Evolutionary conservation across 2,329 filamentous ascomycete genomes (phyloP).

Genomic region (Cytospora leucostoma): DNA sequence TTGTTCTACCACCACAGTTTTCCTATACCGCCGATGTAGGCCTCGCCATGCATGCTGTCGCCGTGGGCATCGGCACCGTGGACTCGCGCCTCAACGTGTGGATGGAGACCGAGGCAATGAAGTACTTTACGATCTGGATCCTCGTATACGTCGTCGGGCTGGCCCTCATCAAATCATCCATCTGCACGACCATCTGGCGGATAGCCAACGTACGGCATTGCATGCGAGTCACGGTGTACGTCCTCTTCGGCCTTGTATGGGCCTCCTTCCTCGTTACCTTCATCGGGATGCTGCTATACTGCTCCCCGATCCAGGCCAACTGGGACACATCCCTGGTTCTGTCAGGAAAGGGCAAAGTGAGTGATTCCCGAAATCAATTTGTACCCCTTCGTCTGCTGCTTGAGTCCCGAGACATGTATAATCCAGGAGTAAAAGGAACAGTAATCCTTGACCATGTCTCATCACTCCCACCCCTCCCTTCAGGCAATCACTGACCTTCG

Average conservation of each 20-base stretch:
- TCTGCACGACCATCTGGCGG: slow-evolving; percentile 14
- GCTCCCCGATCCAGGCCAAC: not conserved
- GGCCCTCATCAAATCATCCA: slow-evolving; percentile 13
- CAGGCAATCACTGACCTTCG: too few species aligned
- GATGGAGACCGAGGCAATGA: not conserved
- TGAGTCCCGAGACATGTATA: too few species aligned
- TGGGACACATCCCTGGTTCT: slow-evolving; percentile 1
- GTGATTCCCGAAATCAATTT: not conserved
- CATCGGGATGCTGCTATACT: slow-evolving; percentile 1
- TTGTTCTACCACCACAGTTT: slow-evolving; percentile 3
- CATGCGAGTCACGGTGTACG: not conserved
- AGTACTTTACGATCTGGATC: slow-evolving; percentile 15
- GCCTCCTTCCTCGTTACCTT: not conserved
- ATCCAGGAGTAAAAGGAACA: too few species aligned
- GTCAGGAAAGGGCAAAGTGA: not conserved
- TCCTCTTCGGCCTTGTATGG: slow-evolving; percentile 5
- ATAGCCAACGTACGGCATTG: slow-evolving; percentile 3
- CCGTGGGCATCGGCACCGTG: slow-evolving; percentile 1
- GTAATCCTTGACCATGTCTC: too few species aligned
- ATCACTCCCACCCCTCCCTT: too few species aligned
- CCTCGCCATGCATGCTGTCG: slow-evolving; percentile 27
- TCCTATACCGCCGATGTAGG: slow-evolving; percentile 26
- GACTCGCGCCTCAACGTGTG: slow-evolving; percentile 5
- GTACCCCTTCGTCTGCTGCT: too few species aligned
- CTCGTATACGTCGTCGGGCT: slow-evolving; percentile 10